Percentiles rank a stretch among this genome's conserved stretches.
Evolutionary conservation across 2,329 filamentous ascomycete species (phyloP).

Genomic region (Ambrosiella beaveri): DNA sequence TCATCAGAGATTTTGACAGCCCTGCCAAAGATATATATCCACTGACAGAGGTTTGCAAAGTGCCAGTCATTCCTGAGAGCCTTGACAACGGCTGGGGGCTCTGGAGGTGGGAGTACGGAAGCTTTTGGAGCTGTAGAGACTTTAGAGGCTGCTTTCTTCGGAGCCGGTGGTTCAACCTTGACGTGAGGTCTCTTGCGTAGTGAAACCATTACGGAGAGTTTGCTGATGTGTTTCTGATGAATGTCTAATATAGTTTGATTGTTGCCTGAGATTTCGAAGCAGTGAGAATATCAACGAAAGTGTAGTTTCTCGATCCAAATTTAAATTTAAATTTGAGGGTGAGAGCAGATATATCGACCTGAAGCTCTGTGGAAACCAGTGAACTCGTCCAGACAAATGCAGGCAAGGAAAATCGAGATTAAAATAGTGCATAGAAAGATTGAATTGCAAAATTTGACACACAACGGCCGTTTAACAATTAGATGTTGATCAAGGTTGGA

Average conservation of each 20-base stretch:
- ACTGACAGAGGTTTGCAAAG: slow-evolving; percentile 86
- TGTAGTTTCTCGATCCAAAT: too few species aligned
- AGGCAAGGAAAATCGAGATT: background rate
- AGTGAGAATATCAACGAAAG: too few species aligned
- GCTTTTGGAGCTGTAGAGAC: background rate
- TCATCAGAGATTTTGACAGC: slow-evolving; percentile 78
- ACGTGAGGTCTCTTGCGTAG: slow-evolving; percentile 11
- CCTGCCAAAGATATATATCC: slow-evolving; percentile 78
- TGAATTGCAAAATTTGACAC: background rate
- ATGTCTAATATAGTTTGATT: too few species aligned
- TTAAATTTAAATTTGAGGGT: too few species aligned
- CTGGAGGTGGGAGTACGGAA: background rate
- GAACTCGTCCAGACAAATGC: background rate
- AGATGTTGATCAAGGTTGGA: background rate
- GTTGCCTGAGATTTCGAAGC: too few species aligned
- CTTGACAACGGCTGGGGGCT: slow-evolving; percentile 2
- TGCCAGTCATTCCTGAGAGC: slow-evolving; percentile 78
- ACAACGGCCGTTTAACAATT: background rate
- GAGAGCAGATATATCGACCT: background rate
- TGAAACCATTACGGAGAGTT: slow-evolving; percentile 9
- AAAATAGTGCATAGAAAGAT: background rate
- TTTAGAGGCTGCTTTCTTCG: slow-evolving; percentile 1
- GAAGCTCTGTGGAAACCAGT: background rate
- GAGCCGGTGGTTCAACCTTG: background rate
- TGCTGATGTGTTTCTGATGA: background rate